A percentile compares a stretch with the other conserved stretches of the same genome.
These are phyloP conservation scores for Acacia crassicarpa DNA, from an alignment of 306 rosid species.

Conservation along the genomic window DNA sequence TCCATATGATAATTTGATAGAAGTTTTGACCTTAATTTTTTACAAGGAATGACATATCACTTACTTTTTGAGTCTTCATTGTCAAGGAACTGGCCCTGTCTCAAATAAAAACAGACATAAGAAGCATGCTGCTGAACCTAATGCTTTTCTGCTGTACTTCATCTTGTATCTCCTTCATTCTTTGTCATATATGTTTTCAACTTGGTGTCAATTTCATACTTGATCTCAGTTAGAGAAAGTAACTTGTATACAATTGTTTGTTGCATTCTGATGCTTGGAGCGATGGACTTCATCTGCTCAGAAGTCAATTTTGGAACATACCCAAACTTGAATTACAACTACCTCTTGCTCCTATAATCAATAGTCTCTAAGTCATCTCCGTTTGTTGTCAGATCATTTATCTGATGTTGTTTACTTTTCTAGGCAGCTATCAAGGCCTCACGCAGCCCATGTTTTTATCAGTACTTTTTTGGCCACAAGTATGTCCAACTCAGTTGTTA, in stretches of 20 bases:
- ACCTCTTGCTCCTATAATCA: not conserved
- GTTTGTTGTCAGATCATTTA: not conserved
- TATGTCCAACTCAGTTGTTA: not conserved
- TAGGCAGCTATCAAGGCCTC: not conserved
- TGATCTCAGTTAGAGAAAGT: not conserved
- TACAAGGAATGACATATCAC: not conserved
- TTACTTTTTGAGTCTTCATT: not conserved
- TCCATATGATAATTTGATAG: not conserved
- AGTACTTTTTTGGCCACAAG: not conserved
- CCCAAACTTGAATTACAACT: not conserved
- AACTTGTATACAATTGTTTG: not conserved
- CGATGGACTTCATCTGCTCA: not conserved
- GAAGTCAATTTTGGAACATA: not conserved
- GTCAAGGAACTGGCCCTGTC: not conserved
- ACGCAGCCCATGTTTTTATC: not conserved
- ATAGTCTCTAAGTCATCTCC: not conserved
- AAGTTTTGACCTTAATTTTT: not conserved
- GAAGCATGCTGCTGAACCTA: not conserved
- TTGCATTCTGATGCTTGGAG: not conserved
- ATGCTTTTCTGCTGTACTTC: not conserved
- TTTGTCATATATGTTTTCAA: not conserved
- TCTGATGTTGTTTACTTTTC: not conserved
- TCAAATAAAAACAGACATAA: not conserved
- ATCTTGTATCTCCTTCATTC: constrained; percentile 10
- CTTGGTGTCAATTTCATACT: not conserved